Base-by-base conservation (phyloP, 192 early-diverging fungal genomes). In the Mortierella antarctica region DNA sequence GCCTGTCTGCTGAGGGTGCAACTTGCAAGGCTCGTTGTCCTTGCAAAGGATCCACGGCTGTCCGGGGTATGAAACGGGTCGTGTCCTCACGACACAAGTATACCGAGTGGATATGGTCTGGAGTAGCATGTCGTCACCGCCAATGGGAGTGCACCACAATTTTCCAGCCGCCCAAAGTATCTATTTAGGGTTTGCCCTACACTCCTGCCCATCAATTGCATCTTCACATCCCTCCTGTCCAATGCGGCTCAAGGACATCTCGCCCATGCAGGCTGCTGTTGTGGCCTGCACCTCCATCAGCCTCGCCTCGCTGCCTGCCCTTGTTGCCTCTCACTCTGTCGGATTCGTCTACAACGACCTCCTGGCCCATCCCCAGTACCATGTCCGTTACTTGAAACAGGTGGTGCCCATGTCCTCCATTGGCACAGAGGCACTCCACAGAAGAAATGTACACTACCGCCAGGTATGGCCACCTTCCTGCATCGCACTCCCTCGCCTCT, bases 331-430 rank as follows among this genome's bases (percentile, higher is more conserved):
- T 4, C 60, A 45, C 50, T 81, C 78, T 8, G 57, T 62, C 17
- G 58, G 54, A 41, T 84, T 77, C 45, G 80, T 85, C 13, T 83
- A 72, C 72, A 83, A 87, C 21, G 87, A 88, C 72, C 64, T 86
- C 14, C 65, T 87, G 12, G 84, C 86, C 11, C 82, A 84, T 63
- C 87, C 87, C 9, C 86, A 80, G 17, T 88, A 85, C 49, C 57
- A 80, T 56, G 79, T 88, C 18, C 51, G 64, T 13, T 62, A 73
- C 7, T 66, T 80, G n/a, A 51, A 76, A 6, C 62, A 86, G 20
- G 18, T 75, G n/a, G 62, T 87, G 1, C 70, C 79, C 17, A 55
- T 72, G 41, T 87, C 86, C 15, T 62, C 53, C 12, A 59, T 84
- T 21, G 57, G 66, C 42, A 18, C 55, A 14, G 65, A 65, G n/a